Percentiles rank a stretch among this genome's conserved stretches.
phyloP scores from a whole-genome alignment of 345 rosid genomes.

The Populus ilicifolia region DNA sequence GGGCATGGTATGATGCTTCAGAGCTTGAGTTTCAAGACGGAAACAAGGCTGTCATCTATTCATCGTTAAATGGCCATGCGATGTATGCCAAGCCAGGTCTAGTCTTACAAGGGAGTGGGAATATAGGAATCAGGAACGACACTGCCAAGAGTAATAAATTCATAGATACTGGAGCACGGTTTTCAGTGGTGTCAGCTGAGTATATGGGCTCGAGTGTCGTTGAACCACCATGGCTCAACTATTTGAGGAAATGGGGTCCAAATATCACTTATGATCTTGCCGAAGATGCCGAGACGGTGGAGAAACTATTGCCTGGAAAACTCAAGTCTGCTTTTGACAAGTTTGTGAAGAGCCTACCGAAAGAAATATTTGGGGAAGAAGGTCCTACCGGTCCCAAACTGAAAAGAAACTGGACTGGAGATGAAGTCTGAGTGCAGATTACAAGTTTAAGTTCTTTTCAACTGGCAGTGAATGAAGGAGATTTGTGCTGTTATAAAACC shows the following conservation, averaged over 20 bases:
- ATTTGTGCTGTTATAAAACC: too few species aligned
- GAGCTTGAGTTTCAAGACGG: constrained; percentile 57
- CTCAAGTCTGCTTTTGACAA: constrained; percentile 50
- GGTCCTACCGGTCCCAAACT: constrained; percentile 84
- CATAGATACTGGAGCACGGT: constrained; percentile 41
- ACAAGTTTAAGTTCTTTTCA: too few species aligned
- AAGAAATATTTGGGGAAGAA: constrained; percentile 63
- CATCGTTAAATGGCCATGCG: constrained; percentile 78
- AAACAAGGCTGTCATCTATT: constrained; percentile 52
- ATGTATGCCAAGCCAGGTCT: constrained; percentile 70
- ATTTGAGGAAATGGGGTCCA: constrained; percentile 73
- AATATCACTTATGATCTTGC: constrained; percentile 47
- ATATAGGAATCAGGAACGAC: constrained; percentile 67
- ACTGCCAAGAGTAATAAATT: constrained; percentile 48
- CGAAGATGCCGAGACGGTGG: constrained; percentile 36
- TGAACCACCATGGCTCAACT: constrained; percentile 68
- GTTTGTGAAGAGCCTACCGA: constrained; percentile 44
- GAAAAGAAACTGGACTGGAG: constrained; percentile 48
- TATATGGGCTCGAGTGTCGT: constrained; percentile 33
- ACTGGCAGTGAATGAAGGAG: too few species aligned
- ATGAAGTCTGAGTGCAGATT: background rate
- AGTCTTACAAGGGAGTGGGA: constrained; percentile 60
- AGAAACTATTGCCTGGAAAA: constrained; percentile 37
- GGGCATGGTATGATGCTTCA: constrained; percentile 61
- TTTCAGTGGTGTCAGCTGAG: constrained; percentile 50